phyloP scores from a whole-genome alignment of 495 filamentous ascomycete genomes.

The Glonium stellatum region DNA sequence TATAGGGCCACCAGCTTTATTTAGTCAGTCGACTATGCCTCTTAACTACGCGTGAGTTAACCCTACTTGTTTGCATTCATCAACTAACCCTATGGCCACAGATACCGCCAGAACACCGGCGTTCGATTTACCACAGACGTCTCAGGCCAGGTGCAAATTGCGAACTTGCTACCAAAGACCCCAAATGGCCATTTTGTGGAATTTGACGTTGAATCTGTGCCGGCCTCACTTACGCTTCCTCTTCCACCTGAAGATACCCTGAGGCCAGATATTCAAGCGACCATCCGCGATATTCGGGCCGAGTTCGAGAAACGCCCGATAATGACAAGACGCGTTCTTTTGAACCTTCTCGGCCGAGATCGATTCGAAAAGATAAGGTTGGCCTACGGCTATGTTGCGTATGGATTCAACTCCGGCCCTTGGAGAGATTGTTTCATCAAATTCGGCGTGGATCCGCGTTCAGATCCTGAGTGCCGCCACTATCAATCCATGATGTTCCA shows the following conservation, averaged over 20 bases:
- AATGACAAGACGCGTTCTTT: conserved; percentile 74
- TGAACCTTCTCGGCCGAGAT: conserved; percentile 48
- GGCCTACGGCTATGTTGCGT: conserved; percentile 70
- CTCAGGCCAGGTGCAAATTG: neutral
- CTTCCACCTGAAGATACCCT: conserved; percentile 42
- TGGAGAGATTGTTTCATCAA: conserved; percentile 81
- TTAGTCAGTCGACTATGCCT: conserved; percentile 58
- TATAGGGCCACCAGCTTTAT: conserved; percentile 71
- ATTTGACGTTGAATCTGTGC: conserved; percentile 49
- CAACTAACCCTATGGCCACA: neutral
- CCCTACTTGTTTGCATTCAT: neutral
- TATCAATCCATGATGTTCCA: conserved; percentile 88
- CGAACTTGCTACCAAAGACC: neutral
- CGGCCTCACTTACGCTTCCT: conserved; percentile 45
- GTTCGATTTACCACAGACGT: neutral
- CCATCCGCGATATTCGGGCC: conserved; percentile 51
- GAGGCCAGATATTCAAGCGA: conserved; percentile 46
- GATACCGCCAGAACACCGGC: neutral
- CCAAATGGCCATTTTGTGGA: conserved; percentile 49
- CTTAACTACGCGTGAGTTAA: conserved; percentile 51
- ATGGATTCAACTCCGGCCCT: conserved; percentile 82
- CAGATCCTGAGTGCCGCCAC: conserved; percentile 60
- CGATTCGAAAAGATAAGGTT: conserved; percentile 51
- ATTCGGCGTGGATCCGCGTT: conserved; percentile 79
- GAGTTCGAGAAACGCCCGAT: conserved; percentile 69